These are phyloP conservation scores for Penicillium riverlandense DNA, from an alignment of 495 filamentous ascomycete species.

Conservation along the genomic window DNA sequence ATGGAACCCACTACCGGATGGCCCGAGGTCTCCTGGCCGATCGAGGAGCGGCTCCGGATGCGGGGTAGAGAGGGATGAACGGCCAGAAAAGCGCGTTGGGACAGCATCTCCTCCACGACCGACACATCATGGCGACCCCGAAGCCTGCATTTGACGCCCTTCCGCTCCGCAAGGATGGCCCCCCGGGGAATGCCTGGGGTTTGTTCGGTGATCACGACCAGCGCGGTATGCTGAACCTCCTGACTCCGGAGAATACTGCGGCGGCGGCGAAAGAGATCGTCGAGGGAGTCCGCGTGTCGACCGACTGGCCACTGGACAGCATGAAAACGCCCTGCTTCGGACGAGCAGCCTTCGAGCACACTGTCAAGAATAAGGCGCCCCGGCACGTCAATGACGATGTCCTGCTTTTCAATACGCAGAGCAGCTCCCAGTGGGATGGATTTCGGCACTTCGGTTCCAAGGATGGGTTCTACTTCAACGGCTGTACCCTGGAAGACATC, in stretches of 20 bases:
- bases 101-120: background rate
- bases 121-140: background rate
- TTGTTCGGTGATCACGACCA: slow-evolving; percentile 37
- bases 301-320: slow-evolving; percentile 34
- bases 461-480: slow-evolving; percentile 52
- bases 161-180: slow-evolving; percentile 31
- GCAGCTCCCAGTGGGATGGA: slow-evolving; percentile 50
- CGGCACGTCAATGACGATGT: slow-evolving; percentile 50
- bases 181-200: slow-evolving; percentile 43
- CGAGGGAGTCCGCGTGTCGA: slow-evolving; percentile 38
- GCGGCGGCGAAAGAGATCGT: slow-evolving; percentile 41
- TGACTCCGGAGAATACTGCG: slow-evolving; percentile 40
- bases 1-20: slow-evolving; percentile 6
- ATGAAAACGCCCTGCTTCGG: slow-evolving; percentile 20
- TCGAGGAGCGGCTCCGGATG: background rate
- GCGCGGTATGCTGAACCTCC: slow-evolving; percentile 40
- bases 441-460: slow-evolving; percentile 45
- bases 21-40: background rate
- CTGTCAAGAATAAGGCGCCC: slow-evolving; percentile 30
- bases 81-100: background rate
- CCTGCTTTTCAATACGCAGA: slow-evolving; percentile 56
- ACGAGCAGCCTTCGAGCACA: slow-evolving; percentile 22
- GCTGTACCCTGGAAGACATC: slow-evolving; percentile 50
- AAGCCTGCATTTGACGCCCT: slow-evolving; percentile 33
- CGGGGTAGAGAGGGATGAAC: background rate